Conservation (phyloP, 371 early-diverging fungal species). For the Aphelidium insulamus region DNA sequence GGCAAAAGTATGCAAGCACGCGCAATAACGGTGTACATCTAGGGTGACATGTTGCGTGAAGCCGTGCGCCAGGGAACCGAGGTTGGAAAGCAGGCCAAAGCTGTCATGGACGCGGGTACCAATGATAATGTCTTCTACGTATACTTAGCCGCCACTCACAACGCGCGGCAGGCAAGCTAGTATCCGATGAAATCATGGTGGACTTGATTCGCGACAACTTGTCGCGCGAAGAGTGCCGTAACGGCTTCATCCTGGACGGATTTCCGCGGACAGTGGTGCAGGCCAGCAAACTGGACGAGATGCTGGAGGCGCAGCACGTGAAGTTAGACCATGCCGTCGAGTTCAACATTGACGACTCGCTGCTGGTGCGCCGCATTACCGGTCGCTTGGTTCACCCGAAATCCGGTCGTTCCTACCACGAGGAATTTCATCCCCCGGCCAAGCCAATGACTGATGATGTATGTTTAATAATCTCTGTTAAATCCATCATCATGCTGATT, state of each 20-base stretch:
- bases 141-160: too few species aligned
- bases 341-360: slow-evolving; percentile 72
- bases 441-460: slow-evolving; percentile 21
- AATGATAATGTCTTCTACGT: too few species aligned
- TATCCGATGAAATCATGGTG: slow-evolving; percentile 95
- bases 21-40: slow-evolving; percentile 21
- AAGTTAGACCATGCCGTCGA: slow-evolving; percentile 79
- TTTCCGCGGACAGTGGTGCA: slow-evolving; percentile 98
- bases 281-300: slow-evolving; percentile 91
- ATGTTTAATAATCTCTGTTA: not conserved
- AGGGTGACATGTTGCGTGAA: slow-evolving; percentile 95
- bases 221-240: slow-evolving; percentile 75
- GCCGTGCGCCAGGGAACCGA: slow-evolving; percentile 80
- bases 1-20: slow-evolving; percentile 42
- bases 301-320: slow-evolving; percentile 60
- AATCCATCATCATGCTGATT: not conserved
- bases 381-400: slow-evolving; percentile 84
- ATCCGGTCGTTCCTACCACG: slow-evolving; percentile 93
- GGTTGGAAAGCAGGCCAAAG: slow-evolving; percentile 83
- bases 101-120: slow-evolving; percentile 93
- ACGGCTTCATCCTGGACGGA: slow-evolving; percentile 99
- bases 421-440: slow-evolving; percentile 44
- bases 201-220: slow-evolving; percentile 88
- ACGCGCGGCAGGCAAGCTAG: slow-evolving; percentile 96
- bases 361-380: slow-evolving; percentile 85